Percentiles rank a stretch among this genome's conserved stretches.
These are phyloP conservation scores for Penicillium nordicum DNA, from an alignment of 2,329 filamentous ascomycete genomes.

Conservation along the genomic window DNA sequence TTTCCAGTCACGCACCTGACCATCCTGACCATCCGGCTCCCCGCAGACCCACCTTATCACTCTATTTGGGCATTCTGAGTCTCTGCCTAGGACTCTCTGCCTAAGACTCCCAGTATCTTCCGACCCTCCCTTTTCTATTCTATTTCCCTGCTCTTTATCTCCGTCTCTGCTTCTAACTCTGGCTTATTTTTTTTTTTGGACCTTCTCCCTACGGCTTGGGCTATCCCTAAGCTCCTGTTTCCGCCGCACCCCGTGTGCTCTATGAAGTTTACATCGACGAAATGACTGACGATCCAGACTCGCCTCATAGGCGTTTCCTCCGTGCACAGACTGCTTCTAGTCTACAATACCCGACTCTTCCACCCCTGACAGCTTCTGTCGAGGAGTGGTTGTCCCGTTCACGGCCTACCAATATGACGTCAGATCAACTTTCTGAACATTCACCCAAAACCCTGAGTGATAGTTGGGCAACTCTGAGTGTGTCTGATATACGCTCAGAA, in stretches of 20 bases:
- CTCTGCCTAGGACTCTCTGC: constrained; percentile 4
- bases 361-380: constrained; percentile 38
- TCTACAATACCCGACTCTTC: constrained; percentile 43
- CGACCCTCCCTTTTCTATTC: background rate
- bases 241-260: constrained; percentile 6
- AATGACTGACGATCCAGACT: constrained; percentile 41
- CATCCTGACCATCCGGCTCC: constrained; percentile 1
- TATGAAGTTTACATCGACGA: constrained; percentile 9
- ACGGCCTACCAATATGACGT: constrained; percentile 42
- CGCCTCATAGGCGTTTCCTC: constrained; percentile 27
- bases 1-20: constrained; percentile 1
- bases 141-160: background rate
- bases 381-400: constrained; percentile 43
- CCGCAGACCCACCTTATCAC: constrained; percentile 14
- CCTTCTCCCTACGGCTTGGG: background rate
- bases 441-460: constrained; percentile 39
- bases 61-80: constrained; percentile 6
- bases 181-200: background rate
- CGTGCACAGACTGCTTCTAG: constrained; percentile 28
- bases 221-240: constrained; percentile 6
- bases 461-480: constrained; percentile 47
- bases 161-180: constrained; percentile 4
- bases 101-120: constrained; percentile 5
- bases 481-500: constrained; percentile 44
- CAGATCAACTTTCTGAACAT: constrained; percentile 28